These are phyloP conservation scores for Aspergillus chevalieri DNA, from an alignment of 2,329 filamentous ascomycete genomes.

Conservation along the genomic window DNA sequence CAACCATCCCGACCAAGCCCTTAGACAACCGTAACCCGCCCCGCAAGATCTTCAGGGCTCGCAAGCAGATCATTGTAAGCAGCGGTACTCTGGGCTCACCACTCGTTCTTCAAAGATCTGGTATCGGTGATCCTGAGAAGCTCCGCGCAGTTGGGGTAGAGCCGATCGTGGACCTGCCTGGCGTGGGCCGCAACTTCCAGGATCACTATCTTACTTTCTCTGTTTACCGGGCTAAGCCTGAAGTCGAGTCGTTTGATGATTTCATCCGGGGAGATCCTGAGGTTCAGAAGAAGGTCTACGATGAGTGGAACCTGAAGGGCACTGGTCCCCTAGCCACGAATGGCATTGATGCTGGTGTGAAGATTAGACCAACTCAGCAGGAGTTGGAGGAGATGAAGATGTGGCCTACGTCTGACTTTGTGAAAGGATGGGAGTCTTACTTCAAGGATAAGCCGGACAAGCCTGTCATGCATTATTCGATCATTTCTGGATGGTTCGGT, in stretches of 20 bases:
- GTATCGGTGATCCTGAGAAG: slow-evolving; percentile 67
- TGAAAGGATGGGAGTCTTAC: slow-evolving; percentile 67
- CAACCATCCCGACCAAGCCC: slow-evolving; percentile 65
- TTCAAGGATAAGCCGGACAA: slow-evolving; percentile 82
- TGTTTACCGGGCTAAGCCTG: slow-evolving; percentile 65
- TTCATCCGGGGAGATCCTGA: slow-evolving; percentile 69
- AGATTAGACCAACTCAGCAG: slow-evolving; percentile 63
- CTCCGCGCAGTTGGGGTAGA: slow-evolving; percentile 62
- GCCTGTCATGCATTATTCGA: slow-evolving; percentile 78
- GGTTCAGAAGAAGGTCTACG: slow-evolving; percentile 65
- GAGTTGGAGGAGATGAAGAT: slow-evolving; percentile 63
- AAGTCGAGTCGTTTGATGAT: slow-evolving; percentile 73
- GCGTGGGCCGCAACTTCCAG: slow-evolving; percentile 71
- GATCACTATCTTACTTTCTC: slow-evolving; percentile 70
- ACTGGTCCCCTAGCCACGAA: slow-evolving; percentile 73
- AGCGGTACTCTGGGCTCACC: slow-evolving; percentile 69
- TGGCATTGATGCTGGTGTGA: slow-evolving; percentile 73
- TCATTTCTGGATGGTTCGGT: slow-evolving; percentile 58
- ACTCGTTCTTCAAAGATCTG: slow-evolving; percentile 68
- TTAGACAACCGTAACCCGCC: slow-evolving; percentile 50
- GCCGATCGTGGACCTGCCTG: slow-evolving; percentile 63
- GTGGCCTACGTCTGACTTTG: slow-evolving; percentile 69
- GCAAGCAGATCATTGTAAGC: slow-evolving; percentile 68
- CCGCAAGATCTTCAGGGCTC: slow-evolving; percentile 57
- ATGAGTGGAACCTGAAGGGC: slow-evolving; percentile 73